These are phyloP conservation scores for Ramularia endophylla DNA, from an alignment of 2,329 filamentous ascomycete species.

Conservation along the genomic window DNA sequence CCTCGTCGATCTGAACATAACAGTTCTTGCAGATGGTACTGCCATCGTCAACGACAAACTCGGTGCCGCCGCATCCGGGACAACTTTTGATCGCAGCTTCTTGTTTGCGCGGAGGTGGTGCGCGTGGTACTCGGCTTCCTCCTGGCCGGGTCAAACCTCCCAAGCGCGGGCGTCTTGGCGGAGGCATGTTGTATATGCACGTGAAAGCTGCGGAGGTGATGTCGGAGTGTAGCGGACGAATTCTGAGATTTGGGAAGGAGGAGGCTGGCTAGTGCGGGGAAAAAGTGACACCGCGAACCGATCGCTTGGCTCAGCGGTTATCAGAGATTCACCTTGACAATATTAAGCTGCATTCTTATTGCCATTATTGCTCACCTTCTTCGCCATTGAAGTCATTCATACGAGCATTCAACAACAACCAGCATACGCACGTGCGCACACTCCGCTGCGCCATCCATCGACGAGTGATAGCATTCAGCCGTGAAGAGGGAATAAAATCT, in stretches of 20 bases:
- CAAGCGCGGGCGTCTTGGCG: background rate
- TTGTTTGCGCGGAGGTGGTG: slow-evolving; percentile 1
- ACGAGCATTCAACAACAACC: too few relatives aligned
- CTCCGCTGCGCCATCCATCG: background rate
- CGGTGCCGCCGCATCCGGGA: slow-evolving; percentile 13
- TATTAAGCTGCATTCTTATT: too few relatives aligned
- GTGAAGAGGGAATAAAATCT: background rate
- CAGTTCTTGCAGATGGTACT: slow-evolving; percentile 68
- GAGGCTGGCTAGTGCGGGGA: too few relatives aligned
- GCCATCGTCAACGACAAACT: slow-evolving; percentile 30
- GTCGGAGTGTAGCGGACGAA: too few relatives aligned
- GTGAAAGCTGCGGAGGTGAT: too few relatives aligned
- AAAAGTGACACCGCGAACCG: too few relatives aligned
- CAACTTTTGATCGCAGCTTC: slow-evolving; percentile 10
- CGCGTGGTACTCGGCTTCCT: background rate
- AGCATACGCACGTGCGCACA: too few relatives aligned
- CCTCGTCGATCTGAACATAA: slow-evolving; percentile 76
- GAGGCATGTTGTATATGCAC: background rate
- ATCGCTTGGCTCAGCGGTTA: too few relatives aligned
- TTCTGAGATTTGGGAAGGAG: too few relatives aligned
- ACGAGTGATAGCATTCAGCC: background rate
- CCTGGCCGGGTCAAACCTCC: background rate
- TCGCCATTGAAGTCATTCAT: too few relatives aligned
- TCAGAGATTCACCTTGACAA: too few relatives aligned
- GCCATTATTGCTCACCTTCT: too few relatives aligned